Conservation (phyloP, 257 asterid genomes). For the Paulownia fortunei region DNA sequence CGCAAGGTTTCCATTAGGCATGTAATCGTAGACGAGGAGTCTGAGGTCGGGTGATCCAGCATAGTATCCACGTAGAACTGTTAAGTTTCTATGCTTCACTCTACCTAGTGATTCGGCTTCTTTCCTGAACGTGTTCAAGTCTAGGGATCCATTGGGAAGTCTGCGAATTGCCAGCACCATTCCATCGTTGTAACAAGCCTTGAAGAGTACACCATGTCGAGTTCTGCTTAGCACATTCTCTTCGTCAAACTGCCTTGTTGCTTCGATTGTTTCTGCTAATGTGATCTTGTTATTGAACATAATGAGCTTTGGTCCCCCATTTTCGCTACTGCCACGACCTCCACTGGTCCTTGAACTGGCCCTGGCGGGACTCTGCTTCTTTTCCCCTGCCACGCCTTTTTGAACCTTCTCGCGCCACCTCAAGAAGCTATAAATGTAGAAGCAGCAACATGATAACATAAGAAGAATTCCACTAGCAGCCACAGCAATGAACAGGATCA, state of each 20-base stretch:
- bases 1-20: constrained; percentile 80
- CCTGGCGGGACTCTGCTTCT: constrained; percentile 73
- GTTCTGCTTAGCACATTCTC: constrained; percentile 70
- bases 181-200: constrained; percentile 73
- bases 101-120: constrained; percentile 70
- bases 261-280: constrained; percentile 68
- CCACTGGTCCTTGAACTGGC: constrained; percentile 73
- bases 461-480: constrained; percentile 69
- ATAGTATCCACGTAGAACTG: constrained; percentile 74
- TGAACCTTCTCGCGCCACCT: constrained; percentile 76
- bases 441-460: constrained; percentile 69
- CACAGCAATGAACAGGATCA: constrained; percentile 66
- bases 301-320: constrained; percentile 64
- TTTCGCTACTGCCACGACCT: constrained; percentile 69
- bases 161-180: constrained; percentile 70
- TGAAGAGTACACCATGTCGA: constrained; percentile 62
- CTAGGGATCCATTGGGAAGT: constrained; percentile 55
- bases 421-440: constrained; percentile 64
- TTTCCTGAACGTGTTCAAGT: constrained; percentile 61
- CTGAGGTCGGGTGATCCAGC: constrained; percentile 65
- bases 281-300: constrained; percentile 79
- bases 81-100: constrained; percentile 76
- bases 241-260: constrained; percentile 75
- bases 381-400: constrained; percentile 51
- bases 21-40: constrained; percentile 72